Base-by-base conservation (phyloP, 1,139 yeast species). In the Kodamaea ohmeri region DNA sequence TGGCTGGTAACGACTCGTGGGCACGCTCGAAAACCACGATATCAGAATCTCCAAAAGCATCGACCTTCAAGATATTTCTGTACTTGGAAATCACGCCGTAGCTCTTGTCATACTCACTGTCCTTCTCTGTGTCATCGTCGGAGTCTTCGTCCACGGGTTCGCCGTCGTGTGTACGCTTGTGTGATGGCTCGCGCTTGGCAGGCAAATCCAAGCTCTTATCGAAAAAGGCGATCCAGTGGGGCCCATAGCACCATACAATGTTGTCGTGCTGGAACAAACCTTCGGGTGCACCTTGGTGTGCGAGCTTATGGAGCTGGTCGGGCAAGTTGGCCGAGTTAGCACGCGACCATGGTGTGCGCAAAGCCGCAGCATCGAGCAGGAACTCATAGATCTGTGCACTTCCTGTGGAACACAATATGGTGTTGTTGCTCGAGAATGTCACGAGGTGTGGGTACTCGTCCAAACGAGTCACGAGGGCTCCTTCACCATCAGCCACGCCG, bases 71-170 rank as follows among this genome's bases (percentile, higher is more conserved):
- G 32, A 90, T 66, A 14, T 94, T 88, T 50, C 83, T 76, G 60
- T 87, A 90, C 53, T 86, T 86, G 36, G 75, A 75, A 3, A 94
- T 82, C 44, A 84, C 63, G 82, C 90, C 87, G 60, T 83, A 89
- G 15, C 86, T 76, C 41, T 63, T 67, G 24, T 47, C 46, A 17
- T 39, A 48, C 37, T 46, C 44, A 17, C 32, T 27, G 30, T 62
- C 65, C 13, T 55, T 62, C 21, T 54, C 60, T 6, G 48, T 57
- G 8, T 55, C 61, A 14, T 60, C 67, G 6, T 46, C 53, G 4
- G 51, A 60, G 11, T 54, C 58, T 36, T 63, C 68, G 15, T 67
- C 65, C 44, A 78, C 64, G 25, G 78, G 71, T 42, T 76, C 61
- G 9, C 88, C 87, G 52, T 83, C 85, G 49, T 83, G 76, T 42